Percentiles rank a stretch among this genome's conserved stretches.
phyloP scores from a whole-genome alignment of 140 eudicot genomes.

The Erigeron philadelphicus region DNA sequence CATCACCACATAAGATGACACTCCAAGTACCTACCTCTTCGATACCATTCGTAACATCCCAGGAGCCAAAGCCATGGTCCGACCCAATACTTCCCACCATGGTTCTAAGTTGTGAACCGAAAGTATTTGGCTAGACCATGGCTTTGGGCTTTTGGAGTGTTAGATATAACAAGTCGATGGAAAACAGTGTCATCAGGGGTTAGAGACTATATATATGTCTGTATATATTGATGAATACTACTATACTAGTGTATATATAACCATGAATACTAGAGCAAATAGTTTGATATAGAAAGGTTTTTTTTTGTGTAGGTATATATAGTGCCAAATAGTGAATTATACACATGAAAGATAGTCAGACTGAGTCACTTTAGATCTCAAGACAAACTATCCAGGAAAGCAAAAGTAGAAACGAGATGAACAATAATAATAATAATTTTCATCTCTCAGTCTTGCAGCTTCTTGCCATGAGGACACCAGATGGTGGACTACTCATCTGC shows the following conservation, averaged over 20 bases:
- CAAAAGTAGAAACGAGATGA: conserved; percentile 17
- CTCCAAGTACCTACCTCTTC: no score
- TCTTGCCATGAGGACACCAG: conserved; percentile 56
- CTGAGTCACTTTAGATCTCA: conserved; percentile 22
- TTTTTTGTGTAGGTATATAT: conserved; percentile 4
- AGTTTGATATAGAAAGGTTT: conserved; percentile 6
- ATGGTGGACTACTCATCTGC: conserved; percentile 89
- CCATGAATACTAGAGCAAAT: conserved; percentile 4
- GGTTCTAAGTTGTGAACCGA: no score
- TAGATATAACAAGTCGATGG: not conserved
- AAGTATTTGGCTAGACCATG: no score
- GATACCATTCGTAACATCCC: no score
- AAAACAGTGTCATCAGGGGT: not conserved
- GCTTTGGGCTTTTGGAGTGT: no score
- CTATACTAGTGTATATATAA: no score
- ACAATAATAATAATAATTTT: conserved; percentile 21
- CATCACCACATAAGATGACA: no score
- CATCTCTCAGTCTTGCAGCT: conserved; percentile 69
- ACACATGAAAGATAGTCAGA: conserved; percentile 10
- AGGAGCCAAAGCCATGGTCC: no score
- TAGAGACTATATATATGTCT: not conserved
- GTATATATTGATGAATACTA: no score
- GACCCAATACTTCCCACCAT: no score
- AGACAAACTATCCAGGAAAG: conserved; percentile 18
- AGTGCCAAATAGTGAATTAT: conserved; percentile 16